These are phyloP conservation scores for Conticribra guillardii DNA, from an alignment of 108 stramenopile species.

Conservation along the genomic window DNA sequence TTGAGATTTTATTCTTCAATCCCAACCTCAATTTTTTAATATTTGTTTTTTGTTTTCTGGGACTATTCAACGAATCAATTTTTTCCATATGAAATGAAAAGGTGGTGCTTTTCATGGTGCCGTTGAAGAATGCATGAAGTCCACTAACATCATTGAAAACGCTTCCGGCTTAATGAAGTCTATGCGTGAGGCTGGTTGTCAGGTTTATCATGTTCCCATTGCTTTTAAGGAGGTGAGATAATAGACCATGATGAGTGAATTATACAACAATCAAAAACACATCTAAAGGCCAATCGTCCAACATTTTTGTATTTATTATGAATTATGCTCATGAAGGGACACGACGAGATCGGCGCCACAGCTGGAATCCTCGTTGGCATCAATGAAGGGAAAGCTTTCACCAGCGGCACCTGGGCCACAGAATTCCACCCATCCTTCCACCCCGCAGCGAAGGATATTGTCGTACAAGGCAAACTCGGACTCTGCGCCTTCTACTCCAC, in stretches of 20 bases:
- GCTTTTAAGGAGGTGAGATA: slow-evolving; percentile 48
- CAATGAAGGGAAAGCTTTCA: slow-evolving; percentile 68
- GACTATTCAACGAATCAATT: too few relatives aligned
- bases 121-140: slow-evolving; percentile 64
- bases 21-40: too few relatives aligned
- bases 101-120: slow-evolving; percentile 69
- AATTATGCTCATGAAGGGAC: slow-evolving; percentile 6
- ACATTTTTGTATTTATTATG: neutral
- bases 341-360: slow-evolving; percentile 52
- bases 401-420: slow-evolving; percentile 58
- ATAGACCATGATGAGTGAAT: neutral
- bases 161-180: slow-evolving; percentile 43
- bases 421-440: slow-evolving; percentile 62
- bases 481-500: slow-evolving; percentile 76
- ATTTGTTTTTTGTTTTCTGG: too few relatives aligned
- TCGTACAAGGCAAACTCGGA: slow-evolving; percentile 77
- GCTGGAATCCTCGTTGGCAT: slow-evolving; percentile 76
- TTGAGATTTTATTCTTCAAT: neutral
- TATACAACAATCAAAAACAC: too few relatives aligned
- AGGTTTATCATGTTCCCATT: slow-evolving; percentile 73
- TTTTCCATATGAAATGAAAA: too few relatives aligned
- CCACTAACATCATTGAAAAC: slow-evolving; percentile 61
- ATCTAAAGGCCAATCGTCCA: too few relatives aligned
- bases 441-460: slow-evolving; percentile 43
- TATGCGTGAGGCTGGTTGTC: slow-evolving; percentile 61